Base-by-base conservation (phyloP, 495 filamentous ascomycete species). In the Tuber calosporum region DNA sequence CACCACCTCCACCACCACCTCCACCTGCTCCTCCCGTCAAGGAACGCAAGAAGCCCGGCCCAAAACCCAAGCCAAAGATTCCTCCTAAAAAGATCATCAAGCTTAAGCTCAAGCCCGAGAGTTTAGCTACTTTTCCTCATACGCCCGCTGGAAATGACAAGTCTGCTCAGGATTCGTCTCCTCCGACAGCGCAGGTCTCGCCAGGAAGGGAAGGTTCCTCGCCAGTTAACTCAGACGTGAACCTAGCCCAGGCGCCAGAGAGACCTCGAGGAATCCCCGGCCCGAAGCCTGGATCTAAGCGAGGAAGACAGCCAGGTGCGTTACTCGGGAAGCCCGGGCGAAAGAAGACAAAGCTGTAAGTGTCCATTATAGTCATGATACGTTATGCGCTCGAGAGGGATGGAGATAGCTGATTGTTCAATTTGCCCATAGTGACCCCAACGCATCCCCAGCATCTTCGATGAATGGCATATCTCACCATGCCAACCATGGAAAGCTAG, bases 331-430 rank as follows among this genome's bases (percentile, higher is more conserved):
- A 97, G 85, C 94, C 95, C 9, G 93, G 93, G 26, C 93, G 94
- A 0, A 98, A 97, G 87, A 97, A 94, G 83, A 89, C 91, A 77
- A 89, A 88, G 87, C 84, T 96, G 95, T 99, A 90, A 87, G 92
- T 58, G 8, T 89, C 72, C 19, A 76, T 30, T 68, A 67, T 74
- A 74, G 66, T 72, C 70, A 41, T 72, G 58, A 40, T 70, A 79
- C 26, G 71, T 76, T 80, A 72, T 76, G 45, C 75, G 82, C 26
- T 81, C 80, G 67, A 79, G 81, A 20, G 26, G 30, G 53, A 62
- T 30, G 9, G 66, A 82, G 38, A 69, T 79, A 70, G 75, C 76
- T 66, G 75, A 86, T 30, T 69, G 70, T 40, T 30, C 34, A 42
- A 53, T 62, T 62, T 62, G 26, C 53, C 53, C 53, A 62, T 66